Evolutionary conservation across 257 asterid species (phyloP).

Genomic region (Solanum stenotomum): DNA sequence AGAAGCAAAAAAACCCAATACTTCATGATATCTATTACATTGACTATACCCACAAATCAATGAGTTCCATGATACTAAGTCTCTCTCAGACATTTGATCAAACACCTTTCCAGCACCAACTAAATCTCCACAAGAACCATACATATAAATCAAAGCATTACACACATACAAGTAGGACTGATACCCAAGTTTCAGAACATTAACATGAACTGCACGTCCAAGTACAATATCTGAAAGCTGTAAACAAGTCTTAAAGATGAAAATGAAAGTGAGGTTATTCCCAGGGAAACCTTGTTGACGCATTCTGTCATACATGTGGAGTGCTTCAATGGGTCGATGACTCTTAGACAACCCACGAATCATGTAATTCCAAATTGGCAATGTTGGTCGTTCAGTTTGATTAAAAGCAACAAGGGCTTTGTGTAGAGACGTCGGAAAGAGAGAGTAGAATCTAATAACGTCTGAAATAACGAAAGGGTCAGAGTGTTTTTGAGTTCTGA

Average conservation of each 20-base stretch:
- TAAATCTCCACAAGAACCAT: conserved; percentile 20
- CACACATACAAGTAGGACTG: conserved; percentile 21
- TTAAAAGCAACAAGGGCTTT: conserved; percentile 21
- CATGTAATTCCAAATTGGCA: conserved; percentile 20
- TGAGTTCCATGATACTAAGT: conserved; percentile 37
- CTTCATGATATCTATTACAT: conserved; percentile 10
- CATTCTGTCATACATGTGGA: conserved; percentile 24
- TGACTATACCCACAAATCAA: conserved; percentile 35
- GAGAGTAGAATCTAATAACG: conserved; percentile 14
- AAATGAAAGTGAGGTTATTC: conserved; percentile 24
- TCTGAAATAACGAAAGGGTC: conserved; percentile 11
- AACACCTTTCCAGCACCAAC: conserved; percentile 7
- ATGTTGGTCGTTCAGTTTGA: conserved; percentile 13
- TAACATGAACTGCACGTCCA: conserved; percentile 20
- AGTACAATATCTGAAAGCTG: conserved; percentile 5
- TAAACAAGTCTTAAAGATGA: conserved; percentile 14
- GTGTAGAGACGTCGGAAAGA: conserved; percentile 6
- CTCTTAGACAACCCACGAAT: conserved; percentile 15
- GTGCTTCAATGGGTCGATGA: conserved; percentile 13
- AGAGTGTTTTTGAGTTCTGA: conserved; percentile 17
- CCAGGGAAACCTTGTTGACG: conserved; percentile 19
- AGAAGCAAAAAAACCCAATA: conserved; percentile 10
- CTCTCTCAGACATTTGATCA: conserved; percentile 23
- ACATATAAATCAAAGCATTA: conserved; percentile 22
- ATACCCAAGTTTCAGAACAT: conserved; percentile 27